Base-by-base conservation (phyloP, 2,329 filamentous ascomycete species). In the Apiospora kogelbergensis region DNA sequence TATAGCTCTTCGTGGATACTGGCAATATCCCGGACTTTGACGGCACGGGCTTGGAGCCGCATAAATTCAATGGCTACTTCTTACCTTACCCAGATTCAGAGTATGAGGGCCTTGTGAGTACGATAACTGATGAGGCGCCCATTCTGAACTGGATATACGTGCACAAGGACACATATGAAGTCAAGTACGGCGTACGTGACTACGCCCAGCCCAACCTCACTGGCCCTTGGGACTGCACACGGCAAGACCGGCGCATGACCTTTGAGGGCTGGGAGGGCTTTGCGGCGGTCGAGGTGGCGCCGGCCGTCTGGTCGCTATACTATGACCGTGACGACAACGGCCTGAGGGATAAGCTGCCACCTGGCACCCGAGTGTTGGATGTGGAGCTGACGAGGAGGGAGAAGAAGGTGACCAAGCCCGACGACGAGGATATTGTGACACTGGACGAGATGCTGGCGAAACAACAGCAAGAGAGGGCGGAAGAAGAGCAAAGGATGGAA, bases 41-140 rank as follows among this genome's bases (percentile, higher is more conserved):
- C 15, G 65, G 65, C 26, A 22, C 65, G 42, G 65, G 65, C 9
- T 22, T 46, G 66, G 45, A 22, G 15, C 46, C 46, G 53, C 66
- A 67, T 37, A 57, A 63, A 22, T 89, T 87, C 73, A 81, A 85
- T 3, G 87, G 87, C 33, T 89, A 89, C 73, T 89, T 83, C 71
- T 78, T 89, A 26, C 86, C 86, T 1, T 89, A 88, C 71, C 86
- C 87, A 3, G 86, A 86, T n/a, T 71, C 80, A n/a, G 69, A 76
- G 33, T 80, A 82, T 57, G 80, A 84, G 45, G 84, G 84, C 4
- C 76, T 85, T 2, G 84, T 85, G 37, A 84, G 81, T 64, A 85
- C 82, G 11, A 85, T 85, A 46, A 83, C 80, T 42, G 81, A 84
- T 66, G 82, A 82, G 17, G 82, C 84, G n/a, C 84, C 84, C 0